These are phyloP conservation scores for Fusarium subglutinans DNA, from an alignment of 2,329 filamentous ascomycete species.

Conservation along the genomic window DNA sequence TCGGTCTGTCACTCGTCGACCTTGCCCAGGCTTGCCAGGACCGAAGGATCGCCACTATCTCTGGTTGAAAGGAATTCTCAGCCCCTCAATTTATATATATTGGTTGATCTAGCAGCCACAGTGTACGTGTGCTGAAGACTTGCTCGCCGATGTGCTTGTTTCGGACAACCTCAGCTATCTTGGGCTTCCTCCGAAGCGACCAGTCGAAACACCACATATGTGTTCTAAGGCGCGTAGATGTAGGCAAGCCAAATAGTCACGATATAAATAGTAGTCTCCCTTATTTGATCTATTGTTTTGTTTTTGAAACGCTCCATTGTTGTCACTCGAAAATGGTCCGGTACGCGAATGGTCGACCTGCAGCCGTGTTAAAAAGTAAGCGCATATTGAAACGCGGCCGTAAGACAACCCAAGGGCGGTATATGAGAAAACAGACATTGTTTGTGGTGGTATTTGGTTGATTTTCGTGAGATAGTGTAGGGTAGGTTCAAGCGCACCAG, in stretches of 20 bases:
- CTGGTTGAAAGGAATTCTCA: background rate
- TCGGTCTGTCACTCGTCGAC: conserved; percentile 18
- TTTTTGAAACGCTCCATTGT: background rate
- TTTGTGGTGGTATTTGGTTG: background rate
- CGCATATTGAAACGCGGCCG: conserved; percentile 25
- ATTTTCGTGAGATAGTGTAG: background rate
- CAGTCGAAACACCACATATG: background rate
- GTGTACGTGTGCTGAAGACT: conserved; percentile 19
- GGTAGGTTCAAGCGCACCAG: background rate
- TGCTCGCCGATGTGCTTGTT: conserved; percentile 27
- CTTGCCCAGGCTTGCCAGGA: background rate
- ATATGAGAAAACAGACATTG: background rate
- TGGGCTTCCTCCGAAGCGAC: conserved; percentile 22
- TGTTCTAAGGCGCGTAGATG: conserved; percentile 11
- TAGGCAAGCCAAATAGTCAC: background rate
- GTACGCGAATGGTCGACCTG: background rate
- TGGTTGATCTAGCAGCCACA: conserved; percentile 4
- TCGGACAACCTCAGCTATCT: conserved; percentile 18
- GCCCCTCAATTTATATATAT: background rate
- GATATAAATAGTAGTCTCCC: background rate
- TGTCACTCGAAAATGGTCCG: background rate
- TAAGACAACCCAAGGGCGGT: background rate
- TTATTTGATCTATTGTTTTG: background rate
- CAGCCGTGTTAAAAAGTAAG: background rate
- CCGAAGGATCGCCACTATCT: background rate